Evolutionary conservation across 176 grass and related monocot species (phyloP).

Genomic region (Aegilops bicornis): DNA sequence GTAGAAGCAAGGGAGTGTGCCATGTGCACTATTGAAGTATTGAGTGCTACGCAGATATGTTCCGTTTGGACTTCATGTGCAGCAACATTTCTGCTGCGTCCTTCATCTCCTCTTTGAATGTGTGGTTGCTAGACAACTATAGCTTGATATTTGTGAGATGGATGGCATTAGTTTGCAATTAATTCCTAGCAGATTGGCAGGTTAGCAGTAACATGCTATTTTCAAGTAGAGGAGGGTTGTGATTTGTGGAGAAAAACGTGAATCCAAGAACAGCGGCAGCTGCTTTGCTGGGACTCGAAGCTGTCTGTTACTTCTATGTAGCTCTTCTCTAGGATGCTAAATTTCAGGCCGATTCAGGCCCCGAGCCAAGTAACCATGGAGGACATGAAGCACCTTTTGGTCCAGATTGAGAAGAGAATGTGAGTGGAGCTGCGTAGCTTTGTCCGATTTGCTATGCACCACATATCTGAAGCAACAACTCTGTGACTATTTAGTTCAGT

Average conservation of each 20-base stretch:
- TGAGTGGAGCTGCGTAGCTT: not conserved
- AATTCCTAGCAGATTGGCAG: not conserved
- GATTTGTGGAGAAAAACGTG: not conserved
- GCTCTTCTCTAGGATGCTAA: not conserved
- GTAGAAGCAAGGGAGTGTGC: not conserved
- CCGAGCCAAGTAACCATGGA: not conserved
- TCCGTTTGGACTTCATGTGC: not conserved
- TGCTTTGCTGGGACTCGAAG: not conserved
- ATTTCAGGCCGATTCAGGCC: not conserved
- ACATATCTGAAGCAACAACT: not conserved
- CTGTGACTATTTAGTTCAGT: not conserved
- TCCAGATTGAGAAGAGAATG: not conserved
- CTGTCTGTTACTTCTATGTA: not conserved
- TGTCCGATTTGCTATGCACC: not conserved
- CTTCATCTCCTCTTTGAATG: not conserved
- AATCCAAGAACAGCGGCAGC: not conserved
- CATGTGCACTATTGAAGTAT: not conserved
- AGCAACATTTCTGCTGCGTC: not conserved
- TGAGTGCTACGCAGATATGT: not conserved
- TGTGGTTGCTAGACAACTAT: not conserved
- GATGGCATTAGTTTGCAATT: not conserved
- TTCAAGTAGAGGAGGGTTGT: not conserved
- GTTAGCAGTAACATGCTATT: not conserved
- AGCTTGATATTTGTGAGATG: not conserved
- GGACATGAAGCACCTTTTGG: not conserved